A percentile compares a stretch with the other conserved stretches of the same genome.
Conservation (phyloP, 345 rosid genomes). For the Eucalyptus grandis region DNA sequence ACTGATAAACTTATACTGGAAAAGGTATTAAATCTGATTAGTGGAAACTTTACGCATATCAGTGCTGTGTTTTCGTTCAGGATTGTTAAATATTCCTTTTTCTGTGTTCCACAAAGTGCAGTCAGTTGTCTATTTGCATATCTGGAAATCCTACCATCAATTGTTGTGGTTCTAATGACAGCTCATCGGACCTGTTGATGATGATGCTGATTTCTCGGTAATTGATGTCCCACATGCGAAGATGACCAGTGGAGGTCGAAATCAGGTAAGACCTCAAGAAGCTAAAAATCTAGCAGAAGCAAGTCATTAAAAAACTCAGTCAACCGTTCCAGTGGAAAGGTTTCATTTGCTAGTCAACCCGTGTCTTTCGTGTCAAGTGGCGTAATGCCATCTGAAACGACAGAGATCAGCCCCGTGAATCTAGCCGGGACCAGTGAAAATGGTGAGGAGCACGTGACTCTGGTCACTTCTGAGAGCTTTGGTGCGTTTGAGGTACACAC, state of each 20-base stretch:
- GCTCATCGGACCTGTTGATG: constrained; percentile 62
- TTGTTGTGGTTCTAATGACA: constrained; percentile 7
- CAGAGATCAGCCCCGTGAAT: not conserved
- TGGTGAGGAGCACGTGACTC: constrained; percentile 8
- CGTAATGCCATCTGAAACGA: constrained; percentile 16
- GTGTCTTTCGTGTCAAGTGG: constrained; percentile 78
- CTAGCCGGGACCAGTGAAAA: constrained; percentile 23
- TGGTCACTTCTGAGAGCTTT: constrained; percentile 11
- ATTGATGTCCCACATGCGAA: constrained; percentile 24
- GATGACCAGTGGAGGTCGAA: constrained; percentile 7
- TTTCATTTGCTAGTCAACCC: constrained; percentile 53
- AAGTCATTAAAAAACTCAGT: constrained; percentile 14
- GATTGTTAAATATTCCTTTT: not conserved
- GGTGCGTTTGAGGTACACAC: constrained; percentile 60
- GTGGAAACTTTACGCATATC: not conserved
- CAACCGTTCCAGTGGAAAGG: constrained; percentile 8
- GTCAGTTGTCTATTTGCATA: not conserved
- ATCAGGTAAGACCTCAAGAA: not conserved
- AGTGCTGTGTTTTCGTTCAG: not conserved
- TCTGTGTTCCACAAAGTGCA: not conserved
- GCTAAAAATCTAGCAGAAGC: not conserved
- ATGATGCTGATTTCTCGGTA: constrained; percentile 47
- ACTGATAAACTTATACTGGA: constrained; percentile 64
- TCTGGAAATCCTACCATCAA: not conserved
- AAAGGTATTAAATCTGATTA: constrained; percentile 18